Base-by-base conservation (phyloP, 495 filamentous ascomycete species). In the Pseudotulostoma volvatum region DNA sequence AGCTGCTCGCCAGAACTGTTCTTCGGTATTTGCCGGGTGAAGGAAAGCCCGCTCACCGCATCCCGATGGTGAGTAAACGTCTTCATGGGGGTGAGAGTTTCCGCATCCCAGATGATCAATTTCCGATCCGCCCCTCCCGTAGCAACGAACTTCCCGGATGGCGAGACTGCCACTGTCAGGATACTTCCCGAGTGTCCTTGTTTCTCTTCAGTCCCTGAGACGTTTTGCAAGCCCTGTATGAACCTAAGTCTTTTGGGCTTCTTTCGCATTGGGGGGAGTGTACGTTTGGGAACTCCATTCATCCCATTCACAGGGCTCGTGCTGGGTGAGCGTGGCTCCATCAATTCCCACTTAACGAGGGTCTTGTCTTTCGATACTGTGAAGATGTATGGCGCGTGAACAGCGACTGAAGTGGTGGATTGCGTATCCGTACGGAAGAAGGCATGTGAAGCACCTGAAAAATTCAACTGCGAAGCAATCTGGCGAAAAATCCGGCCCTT, bases 11-110 rank as follows among this genome's bases (percentile, higher is more conserved):
- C 64, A 1, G 62, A 66, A 40, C 55, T 66, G 53, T 63, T 64
- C 9, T 50, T 52, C 11, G 63, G 63, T 25, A 88, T 88, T 31
- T 86, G 84, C 37, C 80, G 67, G 33, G 85, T 76, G 52, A 97
- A 97, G 0, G 78, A 74, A 16, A 97, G 66, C 9, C 76, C 76
- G 15, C 80, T 86, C 38, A 97, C 76, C 11, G 83, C 71, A 49
- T 86, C 87, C 30, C 92, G 77, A 56, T 97, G 90, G 36, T 94
- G 85, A n/a, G 72, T 73, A 50, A 96, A 94, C 2, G 88, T 78
- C 46, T 76, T 77, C 42, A 85, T 51, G 2, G 84, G 81, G 18
- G 70, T 81, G 21, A 97, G 67, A 1, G 73, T 78, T 31, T 68
- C 67, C 9, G 85, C 77, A 49, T 87, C 71, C 83, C 87, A 93